A percentile compares a stretch with the other conserved stretches of the same genome.
phyloP scores from a whole-genome alignment of 2,329 filamentous ascomycete genomes.

The Calonectria naviculata region DNA sequence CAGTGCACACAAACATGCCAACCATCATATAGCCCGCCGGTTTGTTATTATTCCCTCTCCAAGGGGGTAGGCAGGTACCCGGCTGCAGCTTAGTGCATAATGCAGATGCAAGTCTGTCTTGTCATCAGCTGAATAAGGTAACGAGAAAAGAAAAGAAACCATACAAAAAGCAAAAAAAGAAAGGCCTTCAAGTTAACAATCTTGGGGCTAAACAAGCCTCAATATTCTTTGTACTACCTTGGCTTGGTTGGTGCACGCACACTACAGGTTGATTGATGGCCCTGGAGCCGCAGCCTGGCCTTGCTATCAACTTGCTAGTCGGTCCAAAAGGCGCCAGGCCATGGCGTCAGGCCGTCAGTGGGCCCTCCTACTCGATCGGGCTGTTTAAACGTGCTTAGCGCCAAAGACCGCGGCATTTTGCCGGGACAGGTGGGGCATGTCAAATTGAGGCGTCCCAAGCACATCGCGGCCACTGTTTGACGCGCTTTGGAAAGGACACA shows the following conservation, averaged over 20 bases:
- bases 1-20: neutral
- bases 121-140: neutral
- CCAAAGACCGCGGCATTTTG: constrained; percentile 10
- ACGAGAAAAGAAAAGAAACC: neutral
- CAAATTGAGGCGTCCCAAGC: constrained; percentile 13
- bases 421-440: constrained; percentile 6
- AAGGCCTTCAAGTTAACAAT: neutral
- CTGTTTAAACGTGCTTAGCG: constrained; percentile 16
- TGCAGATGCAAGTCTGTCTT: constrained; percentile 1
- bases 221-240: neutral
- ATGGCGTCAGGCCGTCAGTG: constrained; percentile 13
- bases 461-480: constrained; percentile 1
- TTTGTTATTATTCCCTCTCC: neutral
- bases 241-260: neutral
- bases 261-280: neutral
- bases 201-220: neutral
- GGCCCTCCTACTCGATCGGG: neutral
- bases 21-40: neutral
- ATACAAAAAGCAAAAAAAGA: neutral
- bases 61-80: constrained; percentile 1
- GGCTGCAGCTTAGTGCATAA: constrained; percentile 6
- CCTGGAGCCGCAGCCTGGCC: neutral
- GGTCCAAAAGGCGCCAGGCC: neutral
- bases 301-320: neutral
- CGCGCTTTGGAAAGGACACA: constrained; percentile 5